A percentile compares a stretch with the other conserved stretches of the same genome.
phyloP scores from a whole-genome alignment of 139 green algal species.

The Chlorella vulgaris region DNA sequence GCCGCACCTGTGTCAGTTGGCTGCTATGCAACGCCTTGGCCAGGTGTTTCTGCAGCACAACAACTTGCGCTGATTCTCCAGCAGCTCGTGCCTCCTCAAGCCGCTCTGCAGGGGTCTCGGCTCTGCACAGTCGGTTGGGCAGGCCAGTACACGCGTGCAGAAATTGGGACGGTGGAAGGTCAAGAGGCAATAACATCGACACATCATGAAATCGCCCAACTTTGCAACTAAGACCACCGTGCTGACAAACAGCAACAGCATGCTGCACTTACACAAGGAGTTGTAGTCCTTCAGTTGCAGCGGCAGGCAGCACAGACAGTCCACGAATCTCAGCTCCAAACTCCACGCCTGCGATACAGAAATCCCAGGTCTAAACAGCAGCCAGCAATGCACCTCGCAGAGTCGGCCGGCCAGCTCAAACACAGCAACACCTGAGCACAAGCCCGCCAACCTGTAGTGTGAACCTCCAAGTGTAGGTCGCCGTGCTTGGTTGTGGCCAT shows the following conservation, averaged over 20 bases:
- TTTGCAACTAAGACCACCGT: too few species aligned
- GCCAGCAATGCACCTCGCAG: too few species aligned
- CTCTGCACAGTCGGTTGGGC: conserved; percentile 33
- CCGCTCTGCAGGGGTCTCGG: conserved; percentile 43
- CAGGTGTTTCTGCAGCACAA: conserved; percentile 72
- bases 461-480: conserved; percentile 69
- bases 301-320: conserved; percentile 55
- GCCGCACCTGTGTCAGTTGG: conserved; percentile 44
- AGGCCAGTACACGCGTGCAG: not conserved
- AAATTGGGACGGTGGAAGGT: too few species aligned
- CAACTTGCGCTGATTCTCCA: conserved; percentile 43
- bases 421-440: not conserved
- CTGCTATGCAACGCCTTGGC: conserved; percentile 56
- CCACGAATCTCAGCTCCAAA: conserved; percentile 64
- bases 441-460: not conserved
- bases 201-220: too few species aligned
- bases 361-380: not conserved
- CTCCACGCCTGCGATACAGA: conserved; percentile 28
- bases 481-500: conserved; percentile 59
- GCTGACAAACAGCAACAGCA: too few species aligned
- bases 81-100: conserved; percentile 54
- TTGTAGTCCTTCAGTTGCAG: not conserved
- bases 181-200: too few species aligned
- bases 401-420: too few species aligned
- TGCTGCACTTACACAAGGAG: conserved; percentile 24